Percentiles rank a stretch among this genome's conserved stretches.
Evolutionary conservation across 169 alveolate species (phyloP).

Genomic region (Amoebophrya sp.): DNA sequence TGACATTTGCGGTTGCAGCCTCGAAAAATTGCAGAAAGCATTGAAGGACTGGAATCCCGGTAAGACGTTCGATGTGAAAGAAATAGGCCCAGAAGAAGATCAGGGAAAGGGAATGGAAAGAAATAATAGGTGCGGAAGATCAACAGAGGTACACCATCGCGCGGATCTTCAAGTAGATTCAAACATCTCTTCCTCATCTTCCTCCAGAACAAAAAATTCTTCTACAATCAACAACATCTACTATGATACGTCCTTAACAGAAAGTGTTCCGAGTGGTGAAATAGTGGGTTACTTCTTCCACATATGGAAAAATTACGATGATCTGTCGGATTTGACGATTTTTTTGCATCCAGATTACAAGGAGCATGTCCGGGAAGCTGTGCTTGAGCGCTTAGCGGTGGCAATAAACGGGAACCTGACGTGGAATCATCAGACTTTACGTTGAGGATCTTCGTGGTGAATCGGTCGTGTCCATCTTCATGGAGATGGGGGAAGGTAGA

Average conservation of each 20-base stretch:
- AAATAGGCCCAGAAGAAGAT: background rate
- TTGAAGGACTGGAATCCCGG: background rate
- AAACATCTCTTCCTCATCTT: no score
- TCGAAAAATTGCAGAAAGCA: background rate
- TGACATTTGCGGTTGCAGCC: constrained; percentile 13
- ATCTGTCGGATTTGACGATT: background rate
- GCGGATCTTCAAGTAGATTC: no score
- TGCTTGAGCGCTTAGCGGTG: background rate
- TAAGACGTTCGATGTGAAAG: background rate
- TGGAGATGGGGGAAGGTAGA: no score
- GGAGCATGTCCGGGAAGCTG: background rate
- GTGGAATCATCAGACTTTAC: no score
- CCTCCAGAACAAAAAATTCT: no score
- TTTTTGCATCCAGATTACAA: background rate
- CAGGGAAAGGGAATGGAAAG: background rate
- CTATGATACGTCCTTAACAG: background rate
- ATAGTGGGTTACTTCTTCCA: background rate
- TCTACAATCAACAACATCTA: background rate
- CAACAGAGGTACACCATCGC: no score
- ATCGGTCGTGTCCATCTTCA: no score
- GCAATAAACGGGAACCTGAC: background rate
- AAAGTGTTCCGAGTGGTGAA: background rate
- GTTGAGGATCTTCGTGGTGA: no score
- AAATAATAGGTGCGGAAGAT: no score
- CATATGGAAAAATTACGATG: background rate